Evolutionary conservation across 108 stramenopile species (phyloP), one percentile per base, ranked within the genome.

Genomic region (Pseudonitzschia multistriata): DNA sequence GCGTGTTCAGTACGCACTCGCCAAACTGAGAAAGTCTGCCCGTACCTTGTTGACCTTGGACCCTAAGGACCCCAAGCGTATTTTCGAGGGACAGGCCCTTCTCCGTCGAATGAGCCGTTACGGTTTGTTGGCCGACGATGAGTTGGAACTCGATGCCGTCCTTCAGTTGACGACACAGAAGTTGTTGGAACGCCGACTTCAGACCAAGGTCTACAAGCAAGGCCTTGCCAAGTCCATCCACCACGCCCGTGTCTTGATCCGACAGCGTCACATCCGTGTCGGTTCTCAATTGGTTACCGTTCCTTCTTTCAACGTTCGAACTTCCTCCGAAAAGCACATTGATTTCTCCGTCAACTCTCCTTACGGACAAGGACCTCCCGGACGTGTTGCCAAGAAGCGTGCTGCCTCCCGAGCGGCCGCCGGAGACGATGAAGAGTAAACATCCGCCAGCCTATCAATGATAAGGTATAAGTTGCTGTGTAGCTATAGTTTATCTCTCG

Each of bases 1-100:
- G 99, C 97, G 99, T 63, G 94, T 96, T 49, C 99, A 99, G 85
- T 97, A 93, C 62, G 96, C 96, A 45, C 84, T 99, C 65, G 98
- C 99, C 79, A 99, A 99, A 89, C 92, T 98, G 76, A 96, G 99
- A 71, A 98, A 98, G 93, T 96, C 97, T 45, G 98, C 98, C 50
- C 97, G 98, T 77, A 88, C 91, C 52, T 77, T 99, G 60, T 73
- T 99, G 33, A 99, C 98, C 37, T 90, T 99, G 28, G 97, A 98
- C 62, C 81, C 87, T 49, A 94, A 96, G 84, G 96, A 99, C 72
- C 96, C 96, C 69, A 97, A 93, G 87, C 90, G 98, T 52, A 91
- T 98, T 79, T 99, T 99, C 83, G 98, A 99, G 93, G 97, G 96
- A 52, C 94, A 96, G 53, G 97, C 98, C 25, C 88, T 99, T 47